Percentiles rank a stretch among this genome's conserved stretches.
These are phyloP conservation scores for Populus davidiana DNA, from an alignment of 345 rosid genomes.

Conservation along the genomic window DNA sequence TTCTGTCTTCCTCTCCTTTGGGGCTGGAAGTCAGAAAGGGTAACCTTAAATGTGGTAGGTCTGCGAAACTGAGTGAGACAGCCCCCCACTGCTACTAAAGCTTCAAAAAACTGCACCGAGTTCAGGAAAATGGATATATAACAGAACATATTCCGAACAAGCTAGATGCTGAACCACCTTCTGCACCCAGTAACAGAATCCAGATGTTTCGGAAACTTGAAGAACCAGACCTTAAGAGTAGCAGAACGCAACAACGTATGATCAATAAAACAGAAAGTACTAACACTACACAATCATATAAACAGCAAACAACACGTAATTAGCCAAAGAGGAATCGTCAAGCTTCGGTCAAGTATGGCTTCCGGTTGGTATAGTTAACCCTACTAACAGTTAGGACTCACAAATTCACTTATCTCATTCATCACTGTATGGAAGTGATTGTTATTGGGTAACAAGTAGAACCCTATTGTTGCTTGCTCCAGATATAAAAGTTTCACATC, in stretches of 20 bases:
- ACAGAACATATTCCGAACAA: constrained; percentile 24
- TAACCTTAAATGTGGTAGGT: constrained; percentile 17
- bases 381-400: constrained; percentile 39
- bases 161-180: constrained; percentile 39
- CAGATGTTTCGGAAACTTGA: constrained; percentile 16
- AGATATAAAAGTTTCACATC: constrained; percentile 60
- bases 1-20: constrained; percentile 31
- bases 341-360: constrained; percentile 31
- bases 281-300: constrained; percentile 31
- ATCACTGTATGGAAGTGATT: constrained; percentile 66
- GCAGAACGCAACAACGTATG: constrained; percentile 13
- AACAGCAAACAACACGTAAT: constrained; percentile 29
- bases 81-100: constrained; percentile 18
- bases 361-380: constrained; percentile 30
- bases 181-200: constrained; percentile 21
- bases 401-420: constrained; percentile 71
- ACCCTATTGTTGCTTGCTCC: constrained; percentile 82
- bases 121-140: constrained; percentile 19
- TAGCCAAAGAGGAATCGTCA: constrained; percentile 27
- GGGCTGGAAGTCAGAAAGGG: constrained; percentile 26
- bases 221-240: constrained; percentile 9
- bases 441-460: constrained; percentile 80
- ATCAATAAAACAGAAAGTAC: constrained; percentile 30
- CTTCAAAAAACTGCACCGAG: constrained; percentile 24
- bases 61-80: constrained; percentile 31